phyloP scores from a whole-genome alignment of 75 land plant species.

The Ceratopteris richardii region DNA sequence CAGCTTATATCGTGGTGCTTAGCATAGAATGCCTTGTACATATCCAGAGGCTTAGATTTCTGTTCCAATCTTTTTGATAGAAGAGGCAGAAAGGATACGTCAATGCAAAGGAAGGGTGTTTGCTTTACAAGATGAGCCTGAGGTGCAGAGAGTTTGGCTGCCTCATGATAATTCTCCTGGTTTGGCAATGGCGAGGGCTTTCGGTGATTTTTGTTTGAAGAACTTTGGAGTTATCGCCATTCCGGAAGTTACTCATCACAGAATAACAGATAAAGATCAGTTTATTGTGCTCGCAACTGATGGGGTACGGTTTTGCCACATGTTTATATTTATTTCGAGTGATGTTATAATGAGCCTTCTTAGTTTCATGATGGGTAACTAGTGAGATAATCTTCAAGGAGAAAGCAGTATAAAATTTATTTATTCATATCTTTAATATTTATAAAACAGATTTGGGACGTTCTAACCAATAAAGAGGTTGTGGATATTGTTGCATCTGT shows the following conservation, averaged over 20 bases:
- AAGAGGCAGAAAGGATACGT: constrained; percentile 51
- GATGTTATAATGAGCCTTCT: too few species aligned
- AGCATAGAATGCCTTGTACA: neutral
- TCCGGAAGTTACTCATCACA: constrained; percentile 38
- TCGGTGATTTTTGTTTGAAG: constrained; percentile 67
- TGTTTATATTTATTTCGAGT: too few species aligned
- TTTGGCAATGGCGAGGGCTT: constrained; percentile 71
- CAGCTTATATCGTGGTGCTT: too few species aligned
- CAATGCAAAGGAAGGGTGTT: constrained; percentile 52
- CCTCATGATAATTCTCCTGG: constrained; percentile 56
- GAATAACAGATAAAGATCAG: constrained; percentile 41
- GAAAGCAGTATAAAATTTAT: too few species aligned
- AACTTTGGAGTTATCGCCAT: constrained; percentile 56
- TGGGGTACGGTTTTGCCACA: constrained; percentile 38
- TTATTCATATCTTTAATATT: too few species aligned
- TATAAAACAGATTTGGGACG: constrained; percentile 63
- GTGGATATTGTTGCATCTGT: constrained; percentile 38
- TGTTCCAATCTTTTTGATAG: constrained; percentile 14
- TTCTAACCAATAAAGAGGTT: constrained; percentile 48
- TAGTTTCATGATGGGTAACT: too few species aligned
- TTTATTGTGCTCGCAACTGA: constrained; percentile 65
- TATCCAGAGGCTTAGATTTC: neutral
- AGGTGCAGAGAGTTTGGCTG: constrained; percentile 51
- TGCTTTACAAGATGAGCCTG: constrained; percentile 47
- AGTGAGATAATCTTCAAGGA: too few species aligned